A percentile compares a stretch with the other conserved stretches of the same genome.
Evolutionary conservation across 352 stramenopile genomes (phyloP).

Genomic region (Phytopythium sindhum): DNA sequence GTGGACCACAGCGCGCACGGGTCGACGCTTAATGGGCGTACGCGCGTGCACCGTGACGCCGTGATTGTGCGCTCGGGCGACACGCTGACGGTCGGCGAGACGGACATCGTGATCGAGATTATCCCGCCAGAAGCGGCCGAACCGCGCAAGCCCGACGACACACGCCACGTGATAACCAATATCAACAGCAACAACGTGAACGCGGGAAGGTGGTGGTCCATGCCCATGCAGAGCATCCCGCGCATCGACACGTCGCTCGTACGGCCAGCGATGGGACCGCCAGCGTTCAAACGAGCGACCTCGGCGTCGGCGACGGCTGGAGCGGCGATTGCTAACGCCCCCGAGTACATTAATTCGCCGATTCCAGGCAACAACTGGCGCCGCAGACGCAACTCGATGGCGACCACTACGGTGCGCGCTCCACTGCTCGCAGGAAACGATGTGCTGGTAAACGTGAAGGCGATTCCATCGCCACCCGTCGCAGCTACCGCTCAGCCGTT

Average conservation of each 20-base stretch:
- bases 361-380: conserved; percentile 38
- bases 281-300: conserved; percentile 4
- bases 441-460: neutral
- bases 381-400: conserved; percentile 51
- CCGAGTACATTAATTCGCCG: conserved; percentile 60
- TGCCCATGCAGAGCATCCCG: conserved; percentile 18
- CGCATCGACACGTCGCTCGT: conserved; percentile 26
- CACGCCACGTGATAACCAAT: conserved; percentile 7
- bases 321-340: conserved; percentile 12
- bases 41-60: conserved; percentile 41
- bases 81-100: conserved; percentile 46
- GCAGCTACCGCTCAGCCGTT: conserved; percentile 10
- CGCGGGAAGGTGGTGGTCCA: conserved; percentile 7
- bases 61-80: conserved; percentile 59
- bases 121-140: conserved; percentile 9
- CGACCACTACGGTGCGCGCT: conserved; percentile 23
- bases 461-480: conserved; percentile 18
- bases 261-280: neutral
- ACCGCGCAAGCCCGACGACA: conserved; percentile 7
- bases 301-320: neutral
- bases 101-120: conserved; percentile 44
- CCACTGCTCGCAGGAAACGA: neutral
- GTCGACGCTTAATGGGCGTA: conserved; percentile 38
- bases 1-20: conserved; percentile 66
- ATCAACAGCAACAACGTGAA: conserved; percentile 10